Conservation (phyloP, 176 grass and related monocot genomes). For the Hordeum marinum region DNA sequence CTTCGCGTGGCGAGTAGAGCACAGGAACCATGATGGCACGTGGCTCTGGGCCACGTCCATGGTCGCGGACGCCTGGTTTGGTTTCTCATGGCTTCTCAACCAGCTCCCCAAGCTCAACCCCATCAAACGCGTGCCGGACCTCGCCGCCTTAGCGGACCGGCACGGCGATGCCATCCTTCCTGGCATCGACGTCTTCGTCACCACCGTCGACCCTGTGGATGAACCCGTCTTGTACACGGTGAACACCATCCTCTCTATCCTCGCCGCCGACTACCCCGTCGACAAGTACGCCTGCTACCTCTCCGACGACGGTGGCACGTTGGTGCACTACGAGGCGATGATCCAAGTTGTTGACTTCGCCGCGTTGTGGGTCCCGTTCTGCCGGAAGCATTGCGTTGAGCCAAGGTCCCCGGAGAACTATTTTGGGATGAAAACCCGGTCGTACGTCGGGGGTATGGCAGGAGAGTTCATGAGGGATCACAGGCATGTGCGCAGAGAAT, state of each 20-base stretch:
- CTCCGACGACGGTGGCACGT: slow-evolving; percentile 27
- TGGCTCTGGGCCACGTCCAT: slow-evolving; percentile 41
- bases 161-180: slow-evolving; percentile 7
- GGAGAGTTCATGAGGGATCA: slow-evolving; percentile 27
- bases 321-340: slow-evolving; percentile 39
- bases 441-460: background rate
- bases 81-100: slow-evolving; percentile 43
- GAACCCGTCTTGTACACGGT: slow-evolving; percentile 38
- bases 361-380: slow-evolving; percentile 31
- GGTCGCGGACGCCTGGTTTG: slow-evolving; percentile 36
- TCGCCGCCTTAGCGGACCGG: slow-evolving; percentile 14
- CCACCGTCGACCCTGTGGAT: slow-evolving; percentile 35
- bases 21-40: slow-evolving; percentile 15
- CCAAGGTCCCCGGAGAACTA: slow-evolving; percentile 36
- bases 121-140: slow-evolving; percentile 27
- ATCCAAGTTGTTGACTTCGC: slow-evolving; percentile 16
- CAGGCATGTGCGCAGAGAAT: slow-evolving; percentile 30
- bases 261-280: slow-evolving; percentile 43
- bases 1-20: slow-evolving; percentile 30
- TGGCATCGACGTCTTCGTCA: slow-evolving; percentile 34
- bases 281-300: slow-evolving; percentile 42
- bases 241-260: slow-evolving; percentile 47
- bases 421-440: background rate
- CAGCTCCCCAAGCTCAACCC: slow-evolving; percentile 41
- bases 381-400: slow-evolving; percentile 37